Evolutionary conservation across 176 grass and related monocot genomes (phyloP), one percentile per base, ranked within the genome.

Genomic region (Juncus inflexus): DNA sequence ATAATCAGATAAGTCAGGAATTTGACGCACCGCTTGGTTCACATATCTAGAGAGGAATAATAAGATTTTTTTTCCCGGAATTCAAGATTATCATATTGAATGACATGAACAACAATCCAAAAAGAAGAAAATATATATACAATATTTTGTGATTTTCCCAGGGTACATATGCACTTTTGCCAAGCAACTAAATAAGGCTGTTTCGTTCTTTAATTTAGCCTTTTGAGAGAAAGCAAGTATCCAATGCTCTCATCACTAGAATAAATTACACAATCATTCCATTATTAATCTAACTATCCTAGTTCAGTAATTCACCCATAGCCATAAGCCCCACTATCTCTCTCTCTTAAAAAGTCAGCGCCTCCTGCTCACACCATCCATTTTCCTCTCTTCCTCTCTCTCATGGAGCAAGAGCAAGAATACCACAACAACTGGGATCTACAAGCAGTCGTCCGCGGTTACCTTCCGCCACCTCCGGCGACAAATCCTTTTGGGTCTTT

Each of bases 361-460:
- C 43, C 4, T 1, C 5, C 42, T 7, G 7, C 7, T 45, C 43
- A 47, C 43, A 47, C 43, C 43, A 47, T 47, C 43, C 43, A 47
- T 53, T 15, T 36, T 36, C 35, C 5, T 9, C 60, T 35, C 3
- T 36, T 37, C 14, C 16, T 60, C 69, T 77, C 51, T 88, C 36
- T 51, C 12, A 42, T 55, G 55, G 58, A 61, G 51, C 40, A 60
- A 52, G 77, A 56, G 11, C 52, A 4, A 40, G 77, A 81, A 56
- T 74, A 69, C 64, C 74, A 3, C 69, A 82, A 95, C 58, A 80
- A 90, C 80, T 95, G 86, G 90, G 86, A 90, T 76, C 83, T 95
- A 5, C 37, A 79, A 37, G 90, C 86, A 37, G 80, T 95, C 35
- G 86, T 95, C 14, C 70, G 83, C 16, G 72, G 77, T 63, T 55